These are phyloP conservation scores for Fusarium sp. DNA, from an alignment of 2,329 filamentous ascomycete genomes.

Conservation along the genomic window DNA sequence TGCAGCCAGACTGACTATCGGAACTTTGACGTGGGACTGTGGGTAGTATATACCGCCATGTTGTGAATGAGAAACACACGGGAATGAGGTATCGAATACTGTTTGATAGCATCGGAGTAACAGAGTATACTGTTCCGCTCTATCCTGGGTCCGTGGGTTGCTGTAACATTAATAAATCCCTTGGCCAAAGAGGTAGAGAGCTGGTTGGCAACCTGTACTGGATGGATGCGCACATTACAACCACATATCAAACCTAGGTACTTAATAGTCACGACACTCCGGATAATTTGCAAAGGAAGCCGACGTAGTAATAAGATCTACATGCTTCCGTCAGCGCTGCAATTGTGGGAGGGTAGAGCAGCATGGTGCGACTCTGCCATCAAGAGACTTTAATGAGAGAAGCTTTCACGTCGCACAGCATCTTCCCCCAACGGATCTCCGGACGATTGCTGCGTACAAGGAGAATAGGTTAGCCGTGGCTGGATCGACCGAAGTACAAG, in stretches of 20 bases:
- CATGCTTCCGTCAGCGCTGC: background rate
- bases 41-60: background rate
- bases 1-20: no score
- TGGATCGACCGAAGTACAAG: constrained; percentile 12
- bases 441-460: constrained; percentile 19
- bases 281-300: background rate
- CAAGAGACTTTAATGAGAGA: constrained; percentile 1
- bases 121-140: background rate
- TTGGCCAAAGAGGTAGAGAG: background rate
- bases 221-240: background rate
- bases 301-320: background rate
- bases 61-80: background rate
- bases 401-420: constrained; percentile 9
- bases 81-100: background rate
- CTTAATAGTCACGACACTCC: background rate
- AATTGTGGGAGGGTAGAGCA: background rate
- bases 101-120: background rate
- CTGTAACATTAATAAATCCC: background rate
- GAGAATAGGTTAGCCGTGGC: constrained; percentile 4
- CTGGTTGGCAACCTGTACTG: background rate
- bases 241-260: background rate
- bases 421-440: constrained; percentile 1
- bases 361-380: constrained; percentile 1
- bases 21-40: no score
- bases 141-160: background rate